phyloP scores from a whole-genome alignment of 768 basidiomycete genomes.

The Lactarius hengduanensis region DNA sequence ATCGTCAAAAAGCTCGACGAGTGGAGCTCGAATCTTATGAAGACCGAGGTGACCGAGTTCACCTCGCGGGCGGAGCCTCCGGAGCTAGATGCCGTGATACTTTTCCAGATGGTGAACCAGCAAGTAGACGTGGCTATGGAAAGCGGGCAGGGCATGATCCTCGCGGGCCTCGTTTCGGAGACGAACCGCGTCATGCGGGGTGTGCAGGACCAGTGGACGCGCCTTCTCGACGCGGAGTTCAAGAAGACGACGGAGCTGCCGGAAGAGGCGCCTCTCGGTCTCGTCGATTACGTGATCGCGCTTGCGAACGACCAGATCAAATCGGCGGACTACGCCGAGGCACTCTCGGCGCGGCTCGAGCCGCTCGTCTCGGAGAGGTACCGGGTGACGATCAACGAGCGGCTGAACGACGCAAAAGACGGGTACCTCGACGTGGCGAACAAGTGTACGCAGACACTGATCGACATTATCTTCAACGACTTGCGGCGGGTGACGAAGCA shows the following conservation, averaged over 20 bases:
- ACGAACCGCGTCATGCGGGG: slow-evolving; percentile 84
- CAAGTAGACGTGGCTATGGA: slow-evolving; percentile 94
- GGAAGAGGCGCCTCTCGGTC: slow-evolving; percentile 80
- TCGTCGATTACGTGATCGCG: slow-evolving; percentile 95
- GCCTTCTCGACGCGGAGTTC: slow-evolving; percentile 77
- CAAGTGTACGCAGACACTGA: slow-evolving; percentile 91
- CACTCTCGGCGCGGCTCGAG: slow-evolving; percentile 80
- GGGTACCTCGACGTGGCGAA: slow-evolving; percentile 98
- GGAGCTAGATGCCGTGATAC: slow-evolving; percentile 87
- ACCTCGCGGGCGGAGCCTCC: slow-evolving; percentile 79
- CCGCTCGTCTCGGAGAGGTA: slow-evolving; percentile 94
- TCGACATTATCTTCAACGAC: slow-evolving; percentile 94
- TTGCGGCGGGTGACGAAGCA: slow-evolving; percentile 81
- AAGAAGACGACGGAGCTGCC: slow-evolving; percentile 87
- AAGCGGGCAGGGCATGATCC: slow-evolving; percentile 91
- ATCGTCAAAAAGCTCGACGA: slow-evolving; percentile 96
- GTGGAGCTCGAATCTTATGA: slow-evolving; percentile 94
- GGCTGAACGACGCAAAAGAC: slow-evolving; percentile 94
- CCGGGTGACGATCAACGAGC: slow-evolving; percentile 73
- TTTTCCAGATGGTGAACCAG: slow-evolving; percentile 98
- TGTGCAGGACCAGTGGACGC: slow-evolving; percentile 86
- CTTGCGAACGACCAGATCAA: slow-evolving; percentile 98
- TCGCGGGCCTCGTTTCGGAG: slow-evolving; percentile 88
- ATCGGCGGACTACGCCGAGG: slow-evolving; percentile 90
- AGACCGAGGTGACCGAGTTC: slow-evolving; percentile 87